Evolutionary conservation across 2,329 filamentous ascomycete species (phyloP), one percentile per base, ranked within the genome.

Genomic region (Colletotrichum sp.): DNA sequence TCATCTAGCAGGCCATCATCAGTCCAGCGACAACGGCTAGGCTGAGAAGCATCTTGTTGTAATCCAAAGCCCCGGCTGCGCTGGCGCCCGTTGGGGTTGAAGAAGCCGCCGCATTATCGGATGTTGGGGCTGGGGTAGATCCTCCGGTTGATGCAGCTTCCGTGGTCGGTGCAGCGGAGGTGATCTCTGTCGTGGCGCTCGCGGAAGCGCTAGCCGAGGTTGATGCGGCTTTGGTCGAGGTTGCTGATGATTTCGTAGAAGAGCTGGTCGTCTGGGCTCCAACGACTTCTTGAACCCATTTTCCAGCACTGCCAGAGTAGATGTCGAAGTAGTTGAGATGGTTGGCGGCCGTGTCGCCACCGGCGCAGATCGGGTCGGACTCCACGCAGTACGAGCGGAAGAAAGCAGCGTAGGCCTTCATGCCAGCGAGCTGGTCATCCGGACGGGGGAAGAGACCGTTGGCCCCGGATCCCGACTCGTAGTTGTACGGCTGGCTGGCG

Each of bases 361-460:
- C 80, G 15, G 85, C 85, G 76, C 86, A 87, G 71, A 86, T 83
- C 3, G 85, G 84, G 69, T 87, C 86, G 12, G 82, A 82, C 5
- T 77, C 75, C 36, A 81, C 80, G 73, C 85, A 86, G 80, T 85
- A 86, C 16, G 81, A 81, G 65, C 81, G 83, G 9, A 83, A 70
- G 10, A 80, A 71, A 34, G 71, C 67, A 15, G 78, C 72, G 36
- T 81, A 84, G 48, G 79, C 80, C 66, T 77, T 78, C 39, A 85
- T 77, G 24, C 80, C 81, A 28, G 78, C 77, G 2, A 84, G 79
- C 66, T 82, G 81, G 6, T 75, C 78, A 10, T 79, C 79, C 3
- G 81, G 79, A 13, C 84, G 83, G 8, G 84, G 83, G 70, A 80
- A 81, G 55, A 83, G 75, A 1, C 82, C 79, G 48, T 80, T 70